Percentiles rank a stretch among this genome's conserved stretches.
These are phyloP conservation scores for Silybum marianum DNA, from an alignment of 129 eudicot genomes.

Conservation along the genomic window DNA sequence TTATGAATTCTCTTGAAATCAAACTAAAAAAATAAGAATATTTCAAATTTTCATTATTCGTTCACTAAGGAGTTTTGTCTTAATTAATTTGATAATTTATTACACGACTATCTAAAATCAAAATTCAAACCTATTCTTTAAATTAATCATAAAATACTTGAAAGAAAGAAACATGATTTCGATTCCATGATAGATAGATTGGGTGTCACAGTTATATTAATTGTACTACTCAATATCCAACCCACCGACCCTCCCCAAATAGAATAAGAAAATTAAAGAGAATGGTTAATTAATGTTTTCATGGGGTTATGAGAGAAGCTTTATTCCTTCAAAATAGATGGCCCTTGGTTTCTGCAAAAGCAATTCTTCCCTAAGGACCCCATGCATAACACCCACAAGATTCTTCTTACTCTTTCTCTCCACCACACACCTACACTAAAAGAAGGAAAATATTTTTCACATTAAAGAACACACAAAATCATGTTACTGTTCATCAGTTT, in stretches of 20 bases:
- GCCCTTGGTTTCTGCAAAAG: slow-evolving; percentile 38
- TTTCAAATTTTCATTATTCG: no score
- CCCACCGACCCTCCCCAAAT: slow-evolving; percentile 31
- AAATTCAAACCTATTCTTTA: neutral
- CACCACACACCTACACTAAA: neutral
- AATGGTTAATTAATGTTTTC: slow-evolving; percentile 22
- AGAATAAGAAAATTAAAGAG: slow-evolving; percentile 20
- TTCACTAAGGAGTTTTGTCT: neutral
- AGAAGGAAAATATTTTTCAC: neutral
- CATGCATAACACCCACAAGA: slow-evolving; percentile 23
- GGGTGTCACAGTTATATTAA: slow-evolving; percentile 14
- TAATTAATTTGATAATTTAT: neutral
- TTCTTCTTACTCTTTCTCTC: neutral
- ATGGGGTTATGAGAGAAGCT: slow-evolving; percentile 31
- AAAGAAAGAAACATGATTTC: neutral
- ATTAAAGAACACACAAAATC: neutral
- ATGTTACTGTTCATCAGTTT: neutral
- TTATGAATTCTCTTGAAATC: no score
- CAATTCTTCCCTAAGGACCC: slow-evolving; percentile 20
- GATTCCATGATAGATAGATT: slow-evolving; percentile 11
- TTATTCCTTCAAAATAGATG: slow-evolving; percentile 24
- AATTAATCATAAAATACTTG: neutral
- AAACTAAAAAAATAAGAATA: no score
- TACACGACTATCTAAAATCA: neutral
- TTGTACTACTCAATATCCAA: slow-evolving; percentile 28